These are phyloP conservation scores for Stentor coeruleus DNA, from an alignment of 73 alveolate genomes.

Conservation along the genomic window DNA sequence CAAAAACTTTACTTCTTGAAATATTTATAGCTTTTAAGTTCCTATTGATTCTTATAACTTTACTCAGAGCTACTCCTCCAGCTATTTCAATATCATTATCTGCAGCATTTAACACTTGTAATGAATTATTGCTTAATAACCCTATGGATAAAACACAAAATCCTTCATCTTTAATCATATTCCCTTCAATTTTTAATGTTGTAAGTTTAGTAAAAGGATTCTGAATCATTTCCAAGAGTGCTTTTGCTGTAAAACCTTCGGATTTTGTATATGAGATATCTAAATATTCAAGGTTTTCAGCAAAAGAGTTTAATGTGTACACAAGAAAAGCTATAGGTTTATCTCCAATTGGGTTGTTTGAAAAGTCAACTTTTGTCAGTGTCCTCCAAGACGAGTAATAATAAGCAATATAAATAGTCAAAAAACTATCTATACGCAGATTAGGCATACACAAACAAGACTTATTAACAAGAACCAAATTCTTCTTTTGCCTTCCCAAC, in stretches of 20 bases:
- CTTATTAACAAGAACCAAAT: not conserved
- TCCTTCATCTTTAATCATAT: constrained; percentile 9
- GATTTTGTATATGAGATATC: constrained; percentile 19
- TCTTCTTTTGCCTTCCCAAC: not conserved
- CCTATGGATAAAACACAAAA: not conserved
- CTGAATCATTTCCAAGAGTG: not conserved
- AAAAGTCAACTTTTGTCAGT: constrained; percentile 8
- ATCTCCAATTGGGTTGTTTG: constrained; percentile 21
- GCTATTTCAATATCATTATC: constrained; percentile 12
- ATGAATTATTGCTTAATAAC: not conserved
- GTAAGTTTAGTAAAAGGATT: not conserved
- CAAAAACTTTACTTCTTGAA: not conserved
- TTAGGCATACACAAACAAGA: not conserved
- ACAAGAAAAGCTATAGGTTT: not conserved
- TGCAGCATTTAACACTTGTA: not conserved
- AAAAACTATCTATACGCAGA: not conserved
- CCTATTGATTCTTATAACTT: constrained; percentile 19
- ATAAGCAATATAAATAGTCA: not conserved
- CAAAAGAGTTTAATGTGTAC: not conserved
- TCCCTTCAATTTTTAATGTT: constrained; percentile 16
- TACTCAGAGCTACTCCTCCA: constrained; percentile 19
- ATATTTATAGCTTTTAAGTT: not conserved
- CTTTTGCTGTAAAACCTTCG: not conserved
- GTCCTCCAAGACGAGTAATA: not conserved
- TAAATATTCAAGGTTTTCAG: not conserved